A percentile compares a stretch with the other conserved stretches of the same genome.
phyloP scores from a whole-genome alignment of 164 flowering plant species.

The Houttuynia cordata region DNA sequence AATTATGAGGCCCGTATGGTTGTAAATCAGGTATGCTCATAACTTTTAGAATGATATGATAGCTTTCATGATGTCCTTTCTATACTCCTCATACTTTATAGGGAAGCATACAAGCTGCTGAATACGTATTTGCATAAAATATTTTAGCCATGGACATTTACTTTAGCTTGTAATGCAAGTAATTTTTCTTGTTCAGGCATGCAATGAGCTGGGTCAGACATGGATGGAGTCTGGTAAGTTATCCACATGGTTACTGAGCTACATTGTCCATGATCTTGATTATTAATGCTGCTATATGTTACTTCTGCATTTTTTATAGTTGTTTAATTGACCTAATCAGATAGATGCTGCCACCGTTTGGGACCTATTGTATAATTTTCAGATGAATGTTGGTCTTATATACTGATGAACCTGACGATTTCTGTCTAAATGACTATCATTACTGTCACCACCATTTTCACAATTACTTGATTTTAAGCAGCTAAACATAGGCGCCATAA shows the following conservation, averaged over 20 bases:
- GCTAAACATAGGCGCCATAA: not conserved
- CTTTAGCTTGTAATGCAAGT: slow-evolving; percentile 13
- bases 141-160: not conserved
- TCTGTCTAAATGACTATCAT: too few species aligned
- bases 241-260: not conserved
- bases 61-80: too few species aligned
- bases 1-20: slow-evolving; percentile 99
- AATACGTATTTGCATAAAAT: too few species aligned
- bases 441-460: not conserved
- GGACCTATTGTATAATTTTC: too few species aligned
- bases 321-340: too few species aligned
- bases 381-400: too few species aligned
- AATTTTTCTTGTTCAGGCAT: slow-evolving; percentile 56
- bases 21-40: slow-evolving; percentile 74
- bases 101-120: not conserved
- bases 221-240: slow-evolving; percentile 98
- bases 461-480: not conserved
- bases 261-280: not conserved
- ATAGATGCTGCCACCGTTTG: too few species aligned
- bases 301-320: not conserved
- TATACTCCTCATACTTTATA: too few species aligned
- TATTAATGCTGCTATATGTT: not conserved
- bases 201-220: slow-evolving; percentile 90
- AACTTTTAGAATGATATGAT: not conserved
- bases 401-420: too few species aligned